phyloP scores from a whole-genome alignment of 768 basidiomycete genomes.

The Rhodotorula graminis region DNA sequence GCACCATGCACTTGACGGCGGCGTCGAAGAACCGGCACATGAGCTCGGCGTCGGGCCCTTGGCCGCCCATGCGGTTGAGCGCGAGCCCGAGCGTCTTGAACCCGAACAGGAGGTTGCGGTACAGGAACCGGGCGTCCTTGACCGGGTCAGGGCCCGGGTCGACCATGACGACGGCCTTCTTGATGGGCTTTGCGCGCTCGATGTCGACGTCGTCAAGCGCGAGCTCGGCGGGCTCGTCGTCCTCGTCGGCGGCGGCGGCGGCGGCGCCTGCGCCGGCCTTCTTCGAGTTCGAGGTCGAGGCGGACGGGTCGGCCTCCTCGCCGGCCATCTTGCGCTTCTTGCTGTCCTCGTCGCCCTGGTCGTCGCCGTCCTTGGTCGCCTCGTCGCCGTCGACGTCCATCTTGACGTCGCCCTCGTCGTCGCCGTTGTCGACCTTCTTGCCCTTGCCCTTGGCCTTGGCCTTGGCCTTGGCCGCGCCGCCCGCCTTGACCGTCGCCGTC shows the following conservation, averaged over 20 bases:
- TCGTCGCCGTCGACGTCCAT: neutral
- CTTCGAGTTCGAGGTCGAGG: too few species aligned
- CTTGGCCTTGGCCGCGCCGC: neutral
- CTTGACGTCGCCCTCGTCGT: neutral
- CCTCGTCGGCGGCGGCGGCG: neutral
- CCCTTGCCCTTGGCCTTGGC: neutral
- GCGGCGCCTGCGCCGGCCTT: too few species aligned
- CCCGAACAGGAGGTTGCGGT: conserved; percentile 81
- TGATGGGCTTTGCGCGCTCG: conserved; percentile 79
- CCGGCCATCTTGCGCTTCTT: neutral
- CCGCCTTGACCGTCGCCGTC: too few species aligned
- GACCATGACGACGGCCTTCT: conserved; percentile 66
- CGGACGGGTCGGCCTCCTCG: too few species aligned
- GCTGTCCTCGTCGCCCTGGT: conserved; percentile 7
- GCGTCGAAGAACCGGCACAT: conserved; percentile 83
- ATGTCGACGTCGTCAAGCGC: conserved; percentile 62
- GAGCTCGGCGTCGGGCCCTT: conserved; percentile 71
- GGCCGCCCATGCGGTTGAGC: conserved; percentile 72
- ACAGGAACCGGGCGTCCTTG: conserved; percentile 75
- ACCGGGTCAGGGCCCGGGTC: conserved; percentile 79
- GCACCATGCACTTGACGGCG: conserved; percentile 72
- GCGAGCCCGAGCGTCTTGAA: conserved; percentile 72
- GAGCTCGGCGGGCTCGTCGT: conserved; percentile 25
- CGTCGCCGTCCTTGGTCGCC: neutral
- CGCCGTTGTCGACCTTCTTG: neutral